Evolutionary conservation across 192 early-diverging fungal species (phyloP).

Genomic region (Lobosporangium transversale): DNA sequence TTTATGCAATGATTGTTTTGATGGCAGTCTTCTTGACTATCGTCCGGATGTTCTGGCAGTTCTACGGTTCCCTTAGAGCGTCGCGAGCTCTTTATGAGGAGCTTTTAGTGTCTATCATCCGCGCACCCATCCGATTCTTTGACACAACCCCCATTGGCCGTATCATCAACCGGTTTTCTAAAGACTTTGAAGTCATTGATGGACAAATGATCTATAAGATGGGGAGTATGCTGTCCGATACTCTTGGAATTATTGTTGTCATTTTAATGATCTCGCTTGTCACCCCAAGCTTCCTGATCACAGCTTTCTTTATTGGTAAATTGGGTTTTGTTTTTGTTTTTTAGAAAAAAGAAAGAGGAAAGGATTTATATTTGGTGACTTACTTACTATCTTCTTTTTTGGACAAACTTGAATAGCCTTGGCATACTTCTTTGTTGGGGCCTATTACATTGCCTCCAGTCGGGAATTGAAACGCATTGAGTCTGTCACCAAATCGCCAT

Average conservation of each 20-base stretch:
- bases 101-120: constrained; percentile 67
- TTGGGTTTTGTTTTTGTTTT: not conserved
- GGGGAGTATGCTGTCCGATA: constrained; percentile 56
- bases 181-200: constrained; percentile 88
- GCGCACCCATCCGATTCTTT: constrained; percentile 87
- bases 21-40: constrained; percentile 54
- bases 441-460: constrained; percentile 52
- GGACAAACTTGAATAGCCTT: too few relatives aligned
- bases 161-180: constrained; percentile 89
- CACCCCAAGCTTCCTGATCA: constrained; percentile 72
- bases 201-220: constrained; percentile 63
- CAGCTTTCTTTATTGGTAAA: constrained; percentile 59
- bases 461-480: constrained; percentile 91
- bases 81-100: constrained; percentile 64
- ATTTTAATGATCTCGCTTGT: constrained; percentile 69
- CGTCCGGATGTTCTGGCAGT: constrained; percentile 55
- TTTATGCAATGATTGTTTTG: constrained; percentile 64
- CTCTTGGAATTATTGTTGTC: constrained; percentile 59
- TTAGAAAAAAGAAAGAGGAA: constrained; percentile 7
- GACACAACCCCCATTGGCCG: constrained; percentile 88
- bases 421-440: constrained; percentile 46
- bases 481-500: constrained; percentile 74
- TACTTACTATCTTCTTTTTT: too few relatives aligned
- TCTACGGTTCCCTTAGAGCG: constrained; percentile 64
- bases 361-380: constrained; percentile 35